Percentiles rank a stretch among this genome's conserved stretches.
These are phyloP conservation scores for Phanerochaete carnosa DNA, from an alignment of 768 basidiomycete genomes.

Conservation along the genomic window DNA sequence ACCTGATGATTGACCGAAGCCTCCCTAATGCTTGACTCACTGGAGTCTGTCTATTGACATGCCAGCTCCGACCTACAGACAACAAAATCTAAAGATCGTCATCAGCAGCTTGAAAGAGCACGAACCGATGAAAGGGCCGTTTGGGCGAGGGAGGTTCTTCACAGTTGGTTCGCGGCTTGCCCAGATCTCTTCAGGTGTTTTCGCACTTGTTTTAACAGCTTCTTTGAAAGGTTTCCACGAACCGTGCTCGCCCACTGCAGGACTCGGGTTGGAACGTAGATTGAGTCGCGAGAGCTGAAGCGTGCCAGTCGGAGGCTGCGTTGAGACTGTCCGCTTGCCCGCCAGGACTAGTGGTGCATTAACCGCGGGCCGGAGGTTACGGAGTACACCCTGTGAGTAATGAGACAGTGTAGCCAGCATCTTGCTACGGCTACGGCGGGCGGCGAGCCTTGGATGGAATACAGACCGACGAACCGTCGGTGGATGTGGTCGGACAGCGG, in stretches of 20 bases:
- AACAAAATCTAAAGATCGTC: not conserved
- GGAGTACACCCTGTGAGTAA: not conserved
- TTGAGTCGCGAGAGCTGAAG: not conserved
- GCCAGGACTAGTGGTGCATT: not conserved
- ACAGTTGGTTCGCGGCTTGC: not conserved
- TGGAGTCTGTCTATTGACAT: slow-evolving; percentile 35
- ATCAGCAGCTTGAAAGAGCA: not conserved
- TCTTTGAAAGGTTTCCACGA: not conserved
- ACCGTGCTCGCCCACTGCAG: not conserved
- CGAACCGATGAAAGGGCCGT: slow-evolving; percentile 56
- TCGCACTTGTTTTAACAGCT: not conserved
- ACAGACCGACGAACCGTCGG: not conserved
- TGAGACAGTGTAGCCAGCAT: slow-evolving; percentile 2
- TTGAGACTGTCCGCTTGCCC: not conserved
- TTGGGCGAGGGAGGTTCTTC: slow-evolving; percentile 31
- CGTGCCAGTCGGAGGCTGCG: not conserved
- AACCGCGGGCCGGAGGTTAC: not conserved
- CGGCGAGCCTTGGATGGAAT: not conserved
- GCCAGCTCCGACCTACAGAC: slow-evolving; percentile 61
- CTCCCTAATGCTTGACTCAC: slow-evolving; percentile 44
- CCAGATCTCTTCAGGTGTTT: not conserved
- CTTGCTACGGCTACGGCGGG: not conserved
- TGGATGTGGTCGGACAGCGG: not conserved
- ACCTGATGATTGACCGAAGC: slow-evolving; percentile 47
- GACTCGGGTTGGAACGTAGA: not conserved